Evolutionary conservation across 192 early-diverging fungal genomes (phyloP), one percentile per base, ranked within the genome.

Genomic region (Coemansia sp.): DNA sequence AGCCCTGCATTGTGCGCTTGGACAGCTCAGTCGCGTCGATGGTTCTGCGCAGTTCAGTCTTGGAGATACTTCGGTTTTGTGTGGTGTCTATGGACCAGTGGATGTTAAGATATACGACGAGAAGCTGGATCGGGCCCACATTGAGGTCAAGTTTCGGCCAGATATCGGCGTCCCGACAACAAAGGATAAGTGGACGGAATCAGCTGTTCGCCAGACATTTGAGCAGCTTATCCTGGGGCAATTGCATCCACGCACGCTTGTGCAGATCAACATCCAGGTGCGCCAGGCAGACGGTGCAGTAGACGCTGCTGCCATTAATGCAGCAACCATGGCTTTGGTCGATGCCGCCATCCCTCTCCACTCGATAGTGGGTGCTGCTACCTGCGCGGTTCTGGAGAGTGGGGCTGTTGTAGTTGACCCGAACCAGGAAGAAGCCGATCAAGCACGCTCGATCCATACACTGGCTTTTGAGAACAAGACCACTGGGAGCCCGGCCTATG

Each of bases 301-400:
- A 66, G 78, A 77, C 27, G 67, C 95, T 9, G 84, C 89, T 5
- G 88, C 91, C 4, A 86, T 96, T 46, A 97, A 97, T 72, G 94
- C 95, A 3, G 83, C 88, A 0, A 82, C 88, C 2, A 55, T 98
- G 66, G 94, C 95, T 2, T 84, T 98, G 23, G 65, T 98, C 52
- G 94, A 99, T 73, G 94, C 95, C 8, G 95, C 92, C 17, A 84
- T 97, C 11, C 90, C 95, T 7, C 71, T 98, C 60, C 90, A 84
- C 51, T 71, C 83, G 8, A 85, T 93, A 51, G 74, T 88, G 0
- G 89, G 87, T 5, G 81, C 90, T 4, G 88, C 92, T 0, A 85
- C 89, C 0, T 94, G 90, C 59, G 87, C 88, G 27, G 84, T 95
- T 20, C 76, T 84, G 54, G 59, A 71, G 22, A 70, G 90, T 21